Evolutionary conservation across 495 filamentous ascomycete species (phyloP).

Genomic region (Xylaria curta): DNA sequence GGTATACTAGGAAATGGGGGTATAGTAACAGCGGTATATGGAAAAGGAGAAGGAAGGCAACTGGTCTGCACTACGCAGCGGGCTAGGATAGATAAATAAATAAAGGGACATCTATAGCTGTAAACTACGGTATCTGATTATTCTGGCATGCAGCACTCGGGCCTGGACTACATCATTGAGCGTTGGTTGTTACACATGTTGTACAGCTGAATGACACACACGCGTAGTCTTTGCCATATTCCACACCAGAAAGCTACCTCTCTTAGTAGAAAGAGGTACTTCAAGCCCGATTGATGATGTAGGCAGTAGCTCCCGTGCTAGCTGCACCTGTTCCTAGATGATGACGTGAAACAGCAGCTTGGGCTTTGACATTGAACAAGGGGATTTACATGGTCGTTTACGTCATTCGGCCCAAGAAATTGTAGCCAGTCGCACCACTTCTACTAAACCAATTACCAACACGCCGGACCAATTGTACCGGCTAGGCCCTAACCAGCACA

Average conservation of each 20-base stretch:
- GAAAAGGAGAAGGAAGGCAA: neutral
- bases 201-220: neutral
- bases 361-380: slow-evolving; percentile 6
- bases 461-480: neutral
- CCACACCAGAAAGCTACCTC: neutral
- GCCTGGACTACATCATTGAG: neutral
- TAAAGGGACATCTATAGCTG: neutral
- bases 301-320: neutral
- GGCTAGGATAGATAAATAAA: neutral
- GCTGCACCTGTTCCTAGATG: slow-evolving; percentile 2
- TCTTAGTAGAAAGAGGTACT: neutral
- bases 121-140: no score
- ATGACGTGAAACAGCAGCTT: slow-evolving; percentile 25
- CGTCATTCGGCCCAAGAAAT: slow-evolving; percentile 11
- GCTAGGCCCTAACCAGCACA: neutral
- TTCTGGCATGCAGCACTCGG: neutral
- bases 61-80: neutral
- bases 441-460: neutral
- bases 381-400: neutral
- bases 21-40: slow-evolving; percentile 1
- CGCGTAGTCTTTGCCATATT: neutral
- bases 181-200: neutral
- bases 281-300: neutral
- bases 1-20: slow-evolving; percentile 18
- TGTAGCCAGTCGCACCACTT: neutral